Percentiles rank a stretch among this genome's conserved stretches.
These are phyloP conservation scores for Termitomyces sp. DNA, from an alignment of 768 basidiomycete species.

Conservation along the genomic window DNA sequence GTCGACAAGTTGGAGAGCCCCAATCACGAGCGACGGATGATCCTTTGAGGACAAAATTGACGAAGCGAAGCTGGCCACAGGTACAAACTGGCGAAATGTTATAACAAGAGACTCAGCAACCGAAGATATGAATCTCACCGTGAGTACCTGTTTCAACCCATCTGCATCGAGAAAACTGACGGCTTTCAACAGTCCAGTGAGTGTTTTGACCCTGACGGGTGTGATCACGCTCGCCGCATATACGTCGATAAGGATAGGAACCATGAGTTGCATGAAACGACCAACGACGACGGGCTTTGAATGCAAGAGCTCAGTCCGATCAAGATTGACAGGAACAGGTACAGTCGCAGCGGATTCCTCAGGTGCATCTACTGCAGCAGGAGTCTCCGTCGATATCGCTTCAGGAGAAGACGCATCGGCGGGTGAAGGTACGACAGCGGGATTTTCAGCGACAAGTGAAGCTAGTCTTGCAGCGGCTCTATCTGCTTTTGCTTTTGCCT, in stretches of 20 bases:
- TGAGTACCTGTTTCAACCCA: conserved; percentile 71
- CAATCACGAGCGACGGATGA: conserved; percentile 80
- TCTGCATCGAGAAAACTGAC: conserved; percentile 83
- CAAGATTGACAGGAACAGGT: conserved; percentile 36
- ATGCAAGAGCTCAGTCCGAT: conserved; percentile 74
- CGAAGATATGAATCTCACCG: conserved; percentile 44
- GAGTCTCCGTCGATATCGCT: conserved; percentile 25
- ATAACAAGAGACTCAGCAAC: conserved; percentile 5
- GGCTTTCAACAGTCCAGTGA: conserved; percentile 87
- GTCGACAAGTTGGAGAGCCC: conserved; percentile 91
- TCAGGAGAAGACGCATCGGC: conserved; percentile 27
- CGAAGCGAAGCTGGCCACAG: conserved; percentile 92
- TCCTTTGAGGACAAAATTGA: conserved; percentile 93
- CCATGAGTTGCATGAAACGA: conserved; percentile 82
- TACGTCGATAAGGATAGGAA: conserved; percentile 96
- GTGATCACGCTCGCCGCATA: conserved; percentile 96
- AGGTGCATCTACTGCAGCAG: conserved; percentile 38
- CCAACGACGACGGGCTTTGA: conserved; percentile 73
- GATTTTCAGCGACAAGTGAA: conserved; percentile 23
- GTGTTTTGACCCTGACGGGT: conserved; percentile 83
- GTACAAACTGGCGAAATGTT: conserved; percentile 64
- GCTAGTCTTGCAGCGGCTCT: conserved; percentile 67
- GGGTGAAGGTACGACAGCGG: conserved; percentile 1
- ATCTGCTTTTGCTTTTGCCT: conserved; percentile 82
- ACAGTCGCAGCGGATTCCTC: conserved; percentile 29